Evolutionary conservation across 148 eudicot genomes (phyloP), one percentile per base, ranked within the genome.

Genomic region (Vaccinium corymbosum): DNA sequence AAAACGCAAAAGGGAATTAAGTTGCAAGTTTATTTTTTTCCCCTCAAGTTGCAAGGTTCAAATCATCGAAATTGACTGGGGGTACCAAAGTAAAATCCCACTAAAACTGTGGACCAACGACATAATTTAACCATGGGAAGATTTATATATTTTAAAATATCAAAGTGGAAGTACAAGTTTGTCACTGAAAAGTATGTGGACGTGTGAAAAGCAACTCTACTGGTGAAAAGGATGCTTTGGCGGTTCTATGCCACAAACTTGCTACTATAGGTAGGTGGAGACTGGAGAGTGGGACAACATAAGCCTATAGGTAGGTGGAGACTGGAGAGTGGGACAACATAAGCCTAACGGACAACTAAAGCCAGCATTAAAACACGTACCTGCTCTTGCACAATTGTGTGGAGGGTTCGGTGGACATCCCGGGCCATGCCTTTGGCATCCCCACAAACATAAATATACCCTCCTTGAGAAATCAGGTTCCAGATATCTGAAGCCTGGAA

Each of bases 381-480:
- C 99, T 97, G 96, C 84, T 97, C 96, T 88, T 97, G 98, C 74
- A 87, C 90, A 80, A 97, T 95, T 27, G 97, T 93, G 93, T 95
- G 98, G 66, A 97, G 97, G 29, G 95, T 88, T 82, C 98, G 89
- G 86, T 97, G 98, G 46, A 97, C 99, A 87, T 97, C 99, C 74
- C 90, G 90, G 32, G 99, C 99, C 99, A 97, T 97, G 90, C 99
- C 98, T 90, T 97, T 97, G 79, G 99, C 99, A 81, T 97, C 98
- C 79, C 99, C 99, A 84, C 99, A 97, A 1, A 97, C 99, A 73
- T 97, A 97, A 2, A 97, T 6, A 77, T 94, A 93, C 32, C 90
- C 99, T 79, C 98, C 99, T 85, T 92, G 88, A 9, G 95, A 95
- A 38, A 97, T 89, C 88, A 93, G 81, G 78, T 87, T 90, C 99